Evolutionary conservation across 805 yeast genomes (phyloP).

Genomic region (Metschnikowia vanudenii): DNA sequence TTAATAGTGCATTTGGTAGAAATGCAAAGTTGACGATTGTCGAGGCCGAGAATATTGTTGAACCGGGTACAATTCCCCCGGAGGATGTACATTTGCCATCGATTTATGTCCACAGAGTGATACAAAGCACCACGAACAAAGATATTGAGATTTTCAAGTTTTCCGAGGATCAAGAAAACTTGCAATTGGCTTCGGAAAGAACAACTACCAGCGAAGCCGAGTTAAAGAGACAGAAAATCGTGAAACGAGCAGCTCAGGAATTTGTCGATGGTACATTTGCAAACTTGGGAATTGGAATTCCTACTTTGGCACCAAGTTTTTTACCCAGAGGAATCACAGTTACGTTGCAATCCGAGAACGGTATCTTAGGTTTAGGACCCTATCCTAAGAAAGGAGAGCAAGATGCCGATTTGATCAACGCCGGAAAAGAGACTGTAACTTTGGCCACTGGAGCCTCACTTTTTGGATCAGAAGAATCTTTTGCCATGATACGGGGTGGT

Average conservation of each 20-base stretch:
- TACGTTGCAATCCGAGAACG: conserved; percentile 48
- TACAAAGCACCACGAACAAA: conserved; percentile 43
- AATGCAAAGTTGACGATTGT: conserved; percentile 47
- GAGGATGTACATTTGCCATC: conserved; percentile 49
- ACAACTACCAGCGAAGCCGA: conserved; percentile 16
- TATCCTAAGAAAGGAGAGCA: conserved; percentile 42
- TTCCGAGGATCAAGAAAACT: conserved; percentile 14
- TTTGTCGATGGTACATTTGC: conserved; percentile 43
- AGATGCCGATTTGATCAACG: conserved; percentile 49
- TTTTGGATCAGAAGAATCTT: conserved; percentile 51
- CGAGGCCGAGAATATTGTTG: conserved; percentile 51
- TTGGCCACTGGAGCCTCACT: conserved; percentile 45
- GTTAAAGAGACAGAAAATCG: conserved; percentile 33
- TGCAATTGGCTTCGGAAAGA: conserved; percentile 5
- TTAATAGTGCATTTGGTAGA: conserved; percentile 45
- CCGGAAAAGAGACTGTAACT: conserved; percentile 53
- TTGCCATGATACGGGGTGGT: conserved; percentile 50
- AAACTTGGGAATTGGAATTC: conserved; percentile 52
- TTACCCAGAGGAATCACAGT: conserved; percentile 37
- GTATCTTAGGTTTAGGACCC: conserved; percentile 50
- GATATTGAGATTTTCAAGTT: conserved; percentile 39
- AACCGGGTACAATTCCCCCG: conserved; percentile 44
- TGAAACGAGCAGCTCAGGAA: conserved; percentile 46
- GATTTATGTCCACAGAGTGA: conserved; percentile 40
- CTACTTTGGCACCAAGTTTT: conserved; percentile 46